phyloP scores from a whole-genome alignment of 2,329 filamentous ascomycete species.

The Ascocoryne sarcoides region DNA sequence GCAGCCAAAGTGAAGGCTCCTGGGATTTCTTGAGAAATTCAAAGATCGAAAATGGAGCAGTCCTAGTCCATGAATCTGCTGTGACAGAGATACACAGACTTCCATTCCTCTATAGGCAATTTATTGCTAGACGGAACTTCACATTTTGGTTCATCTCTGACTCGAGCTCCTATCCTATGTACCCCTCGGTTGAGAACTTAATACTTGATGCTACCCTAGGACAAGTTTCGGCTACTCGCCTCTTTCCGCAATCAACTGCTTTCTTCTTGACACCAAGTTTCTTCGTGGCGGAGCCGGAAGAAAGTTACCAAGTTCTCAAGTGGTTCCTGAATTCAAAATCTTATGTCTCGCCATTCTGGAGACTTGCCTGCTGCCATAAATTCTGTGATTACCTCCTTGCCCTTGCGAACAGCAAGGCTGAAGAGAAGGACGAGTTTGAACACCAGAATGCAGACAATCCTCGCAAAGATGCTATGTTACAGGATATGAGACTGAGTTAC shows the following conservation, averaged over 20 bases:
- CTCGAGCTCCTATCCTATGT: slow-evolving; percentile 21
- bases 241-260: slow-evolving; percentile 38
- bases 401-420: slow-evolving; percentile 22
- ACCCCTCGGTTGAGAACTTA: slow-evolving; percentile 17
- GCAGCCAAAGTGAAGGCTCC: slow-evolving; percentile 34
- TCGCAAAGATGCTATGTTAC: slow-evolving; percentile 18
- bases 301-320: slow-evolving; percentile 31
- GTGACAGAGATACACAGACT: slow-evolving; percentile 13
- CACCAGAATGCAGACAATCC: slow-evolving; percentile 14
- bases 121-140: slow-evolving; percentile 4
- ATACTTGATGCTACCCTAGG: slow-evolving; percentile 23
- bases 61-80: slow-evolving; percentile 25
- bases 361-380: slow-evolving; percentile 18
- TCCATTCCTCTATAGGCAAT: slow-evolving; percentile 12
- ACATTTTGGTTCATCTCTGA: slow-evolving; percentile 24
- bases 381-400: slow-evolving; percentile 23
- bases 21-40: slow-evolving; percentile 38
- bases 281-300: slow-evolving; percentile 36
- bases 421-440: slow-evolving; percentile 20
- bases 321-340: slow-evolving; percentile 30
- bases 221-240: slow-evolving; percentile 30
- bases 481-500: slow-evolving; percentile 18
- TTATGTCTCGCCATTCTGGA: slow-evolving; percentile 13
- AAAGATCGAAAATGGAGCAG: slow-evolving; percentile 8
- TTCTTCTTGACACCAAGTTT: slow-evolving; percentile 44